Evolutionary conservation across 148 eudicot genomes (phyloP).

Genomic region (Beta vulgaris): DNA sequence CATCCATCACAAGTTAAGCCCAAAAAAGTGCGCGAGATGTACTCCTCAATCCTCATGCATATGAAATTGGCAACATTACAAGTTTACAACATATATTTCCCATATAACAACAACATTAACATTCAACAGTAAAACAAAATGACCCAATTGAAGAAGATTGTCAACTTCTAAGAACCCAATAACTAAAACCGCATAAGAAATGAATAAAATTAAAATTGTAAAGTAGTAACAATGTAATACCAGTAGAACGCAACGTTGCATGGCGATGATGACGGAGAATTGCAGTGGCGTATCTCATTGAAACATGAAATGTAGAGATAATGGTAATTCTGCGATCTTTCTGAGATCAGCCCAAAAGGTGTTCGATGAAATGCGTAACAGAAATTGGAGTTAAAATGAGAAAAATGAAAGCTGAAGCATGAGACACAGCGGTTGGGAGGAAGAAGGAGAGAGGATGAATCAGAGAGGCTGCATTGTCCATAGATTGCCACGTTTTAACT

Average conservation of each 20-base stretch:
- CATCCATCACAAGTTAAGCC: not conserved
- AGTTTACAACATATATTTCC: not conserved
- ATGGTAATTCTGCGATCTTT: not conserved
- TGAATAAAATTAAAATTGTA: not conserved
- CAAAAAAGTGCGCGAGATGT: not conserved
- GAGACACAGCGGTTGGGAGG: not conserved
- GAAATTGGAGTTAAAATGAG: not conserved
- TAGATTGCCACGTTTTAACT: not conserved
- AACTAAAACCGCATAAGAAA: not conserved
- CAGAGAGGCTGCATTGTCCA: not conserved
- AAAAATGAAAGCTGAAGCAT: not conserved
- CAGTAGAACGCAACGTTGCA: conserved; percentile 21
- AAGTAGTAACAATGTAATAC: conserved; percentile 7
- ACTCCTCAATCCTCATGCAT: not conserved
- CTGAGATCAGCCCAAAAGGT: conserved; percentile 20
- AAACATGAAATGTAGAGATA: not conserved
- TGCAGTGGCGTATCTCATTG: conserved; percentile 31
- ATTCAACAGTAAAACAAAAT: too few species aligned
- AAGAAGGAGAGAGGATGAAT: not conserved
- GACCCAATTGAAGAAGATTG: not conserved
- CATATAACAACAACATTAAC: too few species aligned
- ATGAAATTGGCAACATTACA: not conserved
- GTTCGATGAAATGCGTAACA: conserved; percentile 28
- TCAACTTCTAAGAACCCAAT: not conserved
- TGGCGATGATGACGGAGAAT: conserved; percentile 38